Percentiles rank a stretch among this genome's conserved stretches.
These are phyloP conservation scores for Neurospora discreta DNA, from an alignment of 495 filamentous ascomycete genomes.

Conservation along the genomic window DNA sequence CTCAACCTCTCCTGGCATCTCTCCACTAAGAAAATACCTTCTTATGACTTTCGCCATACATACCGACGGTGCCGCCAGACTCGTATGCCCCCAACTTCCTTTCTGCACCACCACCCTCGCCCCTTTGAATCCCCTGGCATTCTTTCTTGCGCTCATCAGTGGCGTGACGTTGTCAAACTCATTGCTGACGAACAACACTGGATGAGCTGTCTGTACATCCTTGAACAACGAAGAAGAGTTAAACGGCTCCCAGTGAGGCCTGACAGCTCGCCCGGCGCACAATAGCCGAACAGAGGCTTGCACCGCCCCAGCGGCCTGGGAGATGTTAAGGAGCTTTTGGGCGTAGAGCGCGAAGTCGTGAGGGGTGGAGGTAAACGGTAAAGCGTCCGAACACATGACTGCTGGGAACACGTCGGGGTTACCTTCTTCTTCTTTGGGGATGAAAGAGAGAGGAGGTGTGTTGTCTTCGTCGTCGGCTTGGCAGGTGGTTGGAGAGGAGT, in stretches of 20 bases:
- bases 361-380: constrained; percentile 26
- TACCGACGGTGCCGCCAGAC: constrained; percentile 20
- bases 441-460: constrained; percentile 5
- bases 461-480: constrained; percentile 17
- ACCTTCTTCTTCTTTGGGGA: constrained; percentile 23
- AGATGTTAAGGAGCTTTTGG: constrained; percentile 33
- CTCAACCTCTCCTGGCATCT: constrained; percentile 13
- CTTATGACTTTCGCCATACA: constrained; percentile 26
- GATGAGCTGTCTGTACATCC: constrained; percentile 27
- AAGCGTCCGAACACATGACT: constrained; percentile 53
- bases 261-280: constrained; percentile 47
- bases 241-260: constrained; percentile 46
- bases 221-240: neutral
- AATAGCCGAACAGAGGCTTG: constrained; percentile 45
- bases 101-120: constrained; percentile 42
- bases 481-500: constrained; percentile 25
- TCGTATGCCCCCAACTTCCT: constrained; percentile 38
- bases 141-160: constrained; percentile 36
- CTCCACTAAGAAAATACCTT: constrained; percentile 19
- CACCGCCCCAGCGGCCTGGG: constrained; percentile 41
- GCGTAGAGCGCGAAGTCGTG: constrained; percentile 38
- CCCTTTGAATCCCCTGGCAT: constrained; percentile 38
- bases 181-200: constrained; percentile 45
- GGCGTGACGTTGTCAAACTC: constrained; percentile 48
- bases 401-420: constrained; percentile 39